phyloP scores from a whole-genome alignment of 768 basidiomycete species.

The Serpula lacrymans region DNA sequence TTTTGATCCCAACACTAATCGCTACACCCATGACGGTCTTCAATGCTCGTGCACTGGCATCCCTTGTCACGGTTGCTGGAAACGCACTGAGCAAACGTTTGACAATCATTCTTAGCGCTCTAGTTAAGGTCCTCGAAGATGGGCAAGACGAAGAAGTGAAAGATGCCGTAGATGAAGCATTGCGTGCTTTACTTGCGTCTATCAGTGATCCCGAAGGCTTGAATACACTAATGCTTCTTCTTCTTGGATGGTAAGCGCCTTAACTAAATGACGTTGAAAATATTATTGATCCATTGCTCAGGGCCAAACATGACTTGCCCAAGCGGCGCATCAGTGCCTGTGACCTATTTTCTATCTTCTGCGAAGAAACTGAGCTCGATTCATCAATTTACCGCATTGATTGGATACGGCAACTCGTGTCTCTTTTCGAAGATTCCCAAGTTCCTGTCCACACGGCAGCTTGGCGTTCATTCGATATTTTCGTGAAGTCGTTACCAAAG shows the following conservation, averaged over 20 bases:
- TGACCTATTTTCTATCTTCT: slow-evolving; percentile 76
- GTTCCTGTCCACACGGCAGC: slow-evolving; percentile 79
- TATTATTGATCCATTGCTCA: slow-evolving; percentile 28
- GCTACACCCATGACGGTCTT: slow-evolving; percentile 90
- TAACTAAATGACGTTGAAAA: neutral
- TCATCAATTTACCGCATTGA: slow-evolving; percentile 84
- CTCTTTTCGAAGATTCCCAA: slow-evolving; percentile 75
- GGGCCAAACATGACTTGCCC: slow-evolving; percentile 77
- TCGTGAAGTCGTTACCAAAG: slow-evolving; percentile 88
- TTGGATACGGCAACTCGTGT: slow-evolving; percentile 89
- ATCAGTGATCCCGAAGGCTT: slow-evolving; percentile 85
- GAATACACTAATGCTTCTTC: slow-evolving; percentile 82
- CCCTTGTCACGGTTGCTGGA: slow-evolving; percentile 92
- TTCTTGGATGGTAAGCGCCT: slow-evolving; percentile 77
- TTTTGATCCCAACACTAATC: slow-evolving; percentile 90
- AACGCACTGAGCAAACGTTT: slow-evolving; percentile 83
- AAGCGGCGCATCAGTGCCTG: slow-evolving; percentile 76
- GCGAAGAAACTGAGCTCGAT: slow-evolving; percentile 79
- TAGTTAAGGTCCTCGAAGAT: slow-evolving; percentile 75
- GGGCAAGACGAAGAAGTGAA: slow-evolving; percentile 67
- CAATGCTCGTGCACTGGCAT: slow-evolving; percentile 88
- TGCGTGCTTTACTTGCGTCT: slow-evolving; percentile 71
- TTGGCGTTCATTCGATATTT: slow-evolving; percentile 77
- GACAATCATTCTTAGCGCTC: slow-evolving; percentile 69
- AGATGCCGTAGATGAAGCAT: slow-evolving; percentile 69